Conservation (phyloP, 2,329 filamentous ascomycete genomes). For the Microdochium bolleyi region DNA sequence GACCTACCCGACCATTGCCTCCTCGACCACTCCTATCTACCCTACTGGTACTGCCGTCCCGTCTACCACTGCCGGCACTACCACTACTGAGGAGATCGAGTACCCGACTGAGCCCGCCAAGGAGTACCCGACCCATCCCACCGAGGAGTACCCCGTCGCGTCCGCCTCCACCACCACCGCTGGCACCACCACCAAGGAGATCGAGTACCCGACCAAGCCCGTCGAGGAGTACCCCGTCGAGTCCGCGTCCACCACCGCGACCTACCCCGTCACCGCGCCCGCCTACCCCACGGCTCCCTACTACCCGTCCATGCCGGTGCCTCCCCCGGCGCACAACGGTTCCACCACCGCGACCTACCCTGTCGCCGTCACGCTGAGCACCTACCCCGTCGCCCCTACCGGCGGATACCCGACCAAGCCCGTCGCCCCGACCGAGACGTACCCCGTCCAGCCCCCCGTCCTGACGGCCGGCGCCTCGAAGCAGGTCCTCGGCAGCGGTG, state of each 20-base stretch:
- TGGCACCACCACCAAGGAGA: conserved; percentile 1
- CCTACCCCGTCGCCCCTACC: neutral
- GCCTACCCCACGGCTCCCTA: conserved; percentile 3
- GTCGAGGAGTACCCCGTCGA: neutral
- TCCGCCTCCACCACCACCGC: conserved; percentile 1
- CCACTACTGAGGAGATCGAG: conserved; percentile 5
- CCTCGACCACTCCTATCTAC: conserved; percentile 7
- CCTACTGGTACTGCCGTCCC: conserved; percentile 6
- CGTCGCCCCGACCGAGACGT: conserved; percentile 2
- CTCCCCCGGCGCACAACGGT: neutral
- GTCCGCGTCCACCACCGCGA: neutral
- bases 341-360: neutral
- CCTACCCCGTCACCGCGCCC: conserved; percentile 2
- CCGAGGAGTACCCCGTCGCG: conserved; percentile 1
- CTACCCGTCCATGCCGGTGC: conserved; percentile 3
- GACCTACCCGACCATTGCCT: too few species aligned
- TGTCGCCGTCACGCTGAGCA: neutral
- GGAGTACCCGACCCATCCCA: conserved; percentile 1
- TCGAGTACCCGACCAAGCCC: conserved; percentile 1
- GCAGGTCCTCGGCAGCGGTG: conserved; percentile 11
- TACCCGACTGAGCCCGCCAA: too few species aligned
- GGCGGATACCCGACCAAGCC: neutral
- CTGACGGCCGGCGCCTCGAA: conserved; percentile 14
- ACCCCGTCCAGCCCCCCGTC: conserved; percentile 8
- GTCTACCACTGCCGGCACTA: conserved; percentile 7